These are phyloP conservation scores for Nymphaea colorata DNA, from an alignment of 164 flowering plant species.

Conservation along the genomic window DNA sequence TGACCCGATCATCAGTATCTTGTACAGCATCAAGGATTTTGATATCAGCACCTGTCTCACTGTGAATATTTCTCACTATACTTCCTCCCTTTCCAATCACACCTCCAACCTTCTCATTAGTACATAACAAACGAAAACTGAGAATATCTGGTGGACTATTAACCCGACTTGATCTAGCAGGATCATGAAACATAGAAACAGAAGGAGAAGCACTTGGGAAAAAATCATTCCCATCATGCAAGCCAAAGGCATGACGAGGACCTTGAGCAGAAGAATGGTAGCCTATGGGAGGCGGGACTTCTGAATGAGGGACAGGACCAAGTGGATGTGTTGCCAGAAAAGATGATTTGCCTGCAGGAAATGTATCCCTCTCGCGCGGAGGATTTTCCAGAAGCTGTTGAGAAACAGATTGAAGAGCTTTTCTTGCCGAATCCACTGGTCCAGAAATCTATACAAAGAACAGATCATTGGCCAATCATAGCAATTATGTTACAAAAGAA, in stretches of 20 bases:
- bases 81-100: constrained; percentile 88
- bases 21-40: constrained; percentile 46
- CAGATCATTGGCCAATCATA: background rate
- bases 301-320: constrained; percentile 27
- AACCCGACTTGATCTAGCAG: constrained; percentile 26
- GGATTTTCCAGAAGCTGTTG: constrained; percentile 58
- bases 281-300: constrained; percentile 18
- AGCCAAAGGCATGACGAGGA: constrained; percentile 27
- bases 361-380: constrained; percentile 38
- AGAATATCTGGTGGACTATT: constrained; percentile 38
- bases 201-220: constrained; percentile 19
- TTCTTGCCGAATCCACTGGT: constrained; percentile 44
- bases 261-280: constrained; percentile 34
- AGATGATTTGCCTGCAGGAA: constrained; percentile 18
- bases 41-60: constrained; percentile 91
- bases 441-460: constrained; percentile 56
- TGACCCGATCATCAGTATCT: constrained; percentile 69
- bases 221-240: constrained; percentile 36
- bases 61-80: constrained; percentile 50
- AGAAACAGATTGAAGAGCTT: constrained; percentile 63
- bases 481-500: too few relatives aligned
- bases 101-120: constrained; percentile 63
- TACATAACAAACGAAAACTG: constrained; percentile 58
- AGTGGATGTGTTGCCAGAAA: constrained; percentile 34
- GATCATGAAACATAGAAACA: constrained; percentile 35